These are phyloP conservation scores for Erodium moschatum DNA, from an alignment of 441 rosid genomes.

Conservation along the genomic window DNA sequence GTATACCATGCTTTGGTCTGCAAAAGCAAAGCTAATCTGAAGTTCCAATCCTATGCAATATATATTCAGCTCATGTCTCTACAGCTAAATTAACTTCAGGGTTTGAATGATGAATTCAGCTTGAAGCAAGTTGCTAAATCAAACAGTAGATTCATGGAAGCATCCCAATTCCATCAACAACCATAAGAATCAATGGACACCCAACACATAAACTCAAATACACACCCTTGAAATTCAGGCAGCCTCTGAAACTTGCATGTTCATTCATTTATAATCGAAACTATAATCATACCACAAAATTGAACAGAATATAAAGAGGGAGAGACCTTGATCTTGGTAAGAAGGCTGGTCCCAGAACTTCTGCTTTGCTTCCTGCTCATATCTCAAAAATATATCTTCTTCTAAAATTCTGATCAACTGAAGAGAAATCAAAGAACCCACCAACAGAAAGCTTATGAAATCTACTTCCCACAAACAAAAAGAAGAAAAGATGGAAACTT, in stretches of 20 bases:
- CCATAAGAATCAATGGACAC: background rate
- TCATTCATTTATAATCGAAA: background rate
- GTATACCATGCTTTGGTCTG: too few species aligned
- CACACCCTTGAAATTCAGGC: background rate
- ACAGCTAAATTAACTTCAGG: background rate
- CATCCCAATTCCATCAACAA: background rate
- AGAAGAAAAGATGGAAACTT: background rate
- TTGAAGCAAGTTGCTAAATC: background rate
- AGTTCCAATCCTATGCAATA: background rate
- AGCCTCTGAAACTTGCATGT: background rate
- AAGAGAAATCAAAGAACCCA: background rate
- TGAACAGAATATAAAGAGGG: background rate
- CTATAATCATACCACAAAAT: background rate
- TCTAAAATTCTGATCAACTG: background rate
- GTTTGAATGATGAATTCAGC: background rate
- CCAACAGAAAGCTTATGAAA: background rate
- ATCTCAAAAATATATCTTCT: background rate
- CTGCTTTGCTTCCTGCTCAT: background rate
- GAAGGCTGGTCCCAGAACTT: conserved; percentile 10
- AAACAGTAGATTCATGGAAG: background rate
- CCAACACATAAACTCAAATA: background rate
- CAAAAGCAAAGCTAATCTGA: background rate
- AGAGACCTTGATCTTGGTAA: conserved; percentile 38
- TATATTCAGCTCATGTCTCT: background rate
- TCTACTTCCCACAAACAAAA: background rate